phyloP scores from a whole-genome alignment of 2,329 filamentous ascomycete species.

The Trichothecium roseum region DNA sequence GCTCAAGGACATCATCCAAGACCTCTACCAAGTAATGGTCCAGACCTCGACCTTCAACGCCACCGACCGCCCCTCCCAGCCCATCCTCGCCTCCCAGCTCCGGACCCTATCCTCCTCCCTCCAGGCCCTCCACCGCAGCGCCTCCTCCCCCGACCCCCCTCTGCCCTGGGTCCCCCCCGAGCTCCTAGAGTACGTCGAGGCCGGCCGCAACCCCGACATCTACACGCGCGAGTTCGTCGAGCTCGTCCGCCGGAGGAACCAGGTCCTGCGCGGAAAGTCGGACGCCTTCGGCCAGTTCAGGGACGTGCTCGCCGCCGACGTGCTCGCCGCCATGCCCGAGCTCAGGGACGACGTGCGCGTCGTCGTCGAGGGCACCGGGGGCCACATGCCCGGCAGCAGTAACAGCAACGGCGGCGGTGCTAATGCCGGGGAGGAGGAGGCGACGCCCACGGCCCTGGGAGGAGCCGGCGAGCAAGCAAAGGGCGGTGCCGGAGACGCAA shows the following conservation, averaged over 20 bases:
- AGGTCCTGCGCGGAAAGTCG: constrained; percentile 56
- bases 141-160: constrained; percentile 23
- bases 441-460: not conserved
- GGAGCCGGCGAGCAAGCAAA: not conserved
- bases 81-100: constrained; percentile 46
- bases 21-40: constrained; percentile 54
- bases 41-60: constrained; percentile 52
- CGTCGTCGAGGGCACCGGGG: constrained; percentile 38
- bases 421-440: not conserved
- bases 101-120: constrained; percentile 29
- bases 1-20: constrained; percentile 52
- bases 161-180: constrained; percentile 50
- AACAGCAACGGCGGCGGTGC: not conserved
- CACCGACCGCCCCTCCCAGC: constrained; percentile 36
- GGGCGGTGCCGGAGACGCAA: too few relatives aligned
- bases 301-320: constrained; percentile 50
- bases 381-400: constrained; percentile 6
- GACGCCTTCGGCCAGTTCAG: constrained; percentile 50
- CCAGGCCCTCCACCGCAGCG: constrained; percentile 27
- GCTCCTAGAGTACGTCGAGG: constrained; percentile 58
- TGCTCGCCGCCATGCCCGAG: constrained; percentile 49
- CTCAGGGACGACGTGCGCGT: constrained; percentile 39
- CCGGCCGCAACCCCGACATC: constrained; percentile 62
- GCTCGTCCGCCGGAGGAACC: constrained; percentile 54
- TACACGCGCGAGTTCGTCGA: constrained; percentile 67